Evolutionary conservation across 2,329 filamentous ascomycete genomes (phyloP), one percentile per base, ranked within the genome.

Genomic region (Emergomyces africanus): DNA sequence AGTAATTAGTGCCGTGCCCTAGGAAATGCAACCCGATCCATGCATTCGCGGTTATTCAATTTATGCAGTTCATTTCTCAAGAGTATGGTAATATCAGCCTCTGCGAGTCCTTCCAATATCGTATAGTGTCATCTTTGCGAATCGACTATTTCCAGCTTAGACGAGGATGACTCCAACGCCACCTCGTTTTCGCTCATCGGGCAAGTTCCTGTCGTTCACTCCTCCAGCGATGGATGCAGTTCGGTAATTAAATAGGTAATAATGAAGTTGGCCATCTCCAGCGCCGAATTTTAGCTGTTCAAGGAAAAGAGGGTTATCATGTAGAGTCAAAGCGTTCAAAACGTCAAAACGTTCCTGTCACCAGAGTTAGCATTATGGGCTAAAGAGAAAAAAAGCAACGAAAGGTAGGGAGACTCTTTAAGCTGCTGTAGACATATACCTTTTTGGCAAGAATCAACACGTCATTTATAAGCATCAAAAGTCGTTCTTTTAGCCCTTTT

Each of bases 241-340:
- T 60, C 90, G 85, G 78, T 96, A 99, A 76, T 99, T 99, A 81
- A 95, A 99, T 37, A 99, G 79, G 74, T 99, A 99, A 76, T 91
- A 99, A 74, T 99, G 90, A 66, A 99, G 79, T 72, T 94, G 90
- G 53, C 94, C 94, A 71, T 99, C 94, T 37, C 94, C 94, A 5
- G 88, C 86, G 50, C 92, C 94, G 68, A 96, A 99, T 74, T 95
- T 95, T 70, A 96, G 89, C 65, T 96, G 82, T 70, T 92, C 86
- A 5, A 99, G 80, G 81, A 99, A 97, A 23, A 97, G 81, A 0
- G 85, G 87, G 72, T 99, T 99, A 74, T 99, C 92, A 75, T 96
- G 86, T 44, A 96, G 80, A 0, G 91, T 95, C 59, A 99, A 81
- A 0, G 90, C 92, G 69, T 99, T 99, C 79, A 97, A 95, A 60